phyloP scores from a whole-genome alignment of 495 filamentous ascomycete genomes.

The Tetracladium marchalianum region DNA sequence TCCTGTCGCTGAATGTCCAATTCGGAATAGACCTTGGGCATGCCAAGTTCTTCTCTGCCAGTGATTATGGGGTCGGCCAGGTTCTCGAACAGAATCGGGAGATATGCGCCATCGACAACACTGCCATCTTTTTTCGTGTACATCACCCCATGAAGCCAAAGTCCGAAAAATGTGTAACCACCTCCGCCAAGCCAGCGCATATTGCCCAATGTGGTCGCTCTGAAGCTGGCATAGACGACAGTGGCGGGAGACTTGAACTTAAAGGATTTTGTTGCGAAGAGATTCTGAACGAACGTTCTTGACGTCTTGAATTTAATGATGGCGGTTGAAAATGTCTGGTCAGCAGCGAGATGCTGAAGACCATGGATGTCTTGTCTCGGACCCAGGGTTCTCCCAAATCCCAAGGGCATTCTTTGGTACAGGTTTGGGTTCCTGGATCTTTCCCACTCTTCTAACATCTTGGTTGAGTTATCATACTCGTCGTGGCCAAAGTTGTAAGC shows the following conservation, averaged over 20 bases:
- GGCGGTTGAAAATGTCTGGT: slow-evolving; percentile 37
- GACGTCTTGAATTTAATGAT: slow-evolving; percentile 48
- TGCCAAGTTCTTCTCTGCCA: slow-evolving; percentile 45
- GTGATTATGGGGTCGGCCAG: slow-evolving; percentile 42
- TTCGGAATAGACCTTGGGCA: slow-evolving; percentile 43
- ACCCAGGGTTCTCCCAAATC: slow-evolving; percentile 47
- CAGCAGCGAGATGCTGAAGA: slow-evolving; percentile 13
- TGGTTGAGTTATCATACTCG: slow-evolving; percentile 43
- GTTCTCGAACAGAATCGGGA: slow-evolving; percentile 45
- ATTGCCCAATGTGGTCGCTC: slow-evolving; percentile 33
- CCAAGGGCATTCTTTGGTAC: slow-evolving; percentile 43
- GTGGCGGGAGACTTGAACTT: slow-evolving; percentile 38
- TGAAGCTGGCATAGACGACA: slow-evolving; percentile 39
- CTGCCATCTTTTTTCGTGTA: slow-evolving; percentile 40
- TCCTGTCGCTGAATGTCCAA: slow-evolving; percentile 32
- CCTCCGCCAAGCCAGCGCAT: slow-evolving; percentile 46
- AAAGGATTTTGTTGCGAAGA: slow-evolving; percentile 34
- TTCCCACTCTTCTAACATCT: slow-evolving; percentile 36
- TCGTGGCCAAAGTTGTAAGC: slow-evolving; percentile 50
- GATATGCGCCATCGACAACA: slow-evolving; percentile 36
- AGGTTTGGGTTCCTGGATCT: slow-evolving; percentile 31
- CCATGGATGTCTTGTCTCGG: slow-evolving; percentile 33
- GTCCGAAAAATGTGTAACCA: slow-evolving; percentile 44
- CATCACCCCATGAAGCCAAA: slow-evolving; percentile 49
- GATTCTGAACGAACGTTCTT: slow-evolving; percentile 44